A percentile compares a stretch with the other conserved stretches of the same genome.
Evolutionary conservation across 768 basidiomycete genomes (phyloP).

Genomic region (Pholiota conissans): DNA sequence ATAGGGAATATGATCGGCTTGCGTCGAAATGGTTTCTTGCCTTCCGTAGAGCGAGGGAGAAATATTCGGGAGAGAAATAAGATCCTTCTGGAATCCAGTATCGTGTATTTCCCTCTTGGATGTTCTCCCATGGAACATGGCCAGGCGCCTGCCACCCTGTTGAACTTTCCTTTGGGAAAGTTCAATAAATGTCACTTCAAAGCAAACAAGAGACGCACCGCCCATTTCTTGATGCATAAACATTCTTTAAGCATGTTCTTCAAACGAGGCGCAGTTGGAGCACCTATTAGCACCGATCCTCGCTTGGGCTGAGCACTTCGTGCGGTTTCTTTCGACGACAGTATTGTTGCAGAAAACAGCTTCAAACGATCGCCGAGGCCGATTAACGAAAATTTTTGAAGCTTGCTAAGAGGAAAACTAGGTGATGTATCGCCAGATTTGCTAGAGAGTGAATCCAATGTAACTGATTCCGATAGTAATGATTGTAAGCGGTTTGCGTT

Average conservation of each 20-base stretch:
- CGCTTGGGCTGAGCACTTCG: neutral
- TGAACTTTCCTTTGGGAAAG: conserved; percentile 25
- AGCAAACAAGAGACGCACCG: conserved; percentile 26
- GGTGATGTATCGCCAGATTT: conserved; percentile 25
- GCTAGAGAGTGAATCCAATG: conserved; percentile 33
- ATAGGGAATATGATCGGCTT: neutral
- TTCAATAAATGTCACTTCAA: neutral
- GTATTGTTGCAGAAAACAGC: conserved; percentile 22
- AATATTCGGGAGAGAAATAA: conserved; percentile 32
- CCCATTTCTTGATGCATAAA: conserved; percentile 40
- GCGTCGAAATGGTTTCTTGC: conserved; percentile 4
- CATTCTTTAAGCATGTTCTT: conserved; percentile 37
- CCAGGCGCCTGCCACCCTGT: conserved; percentile 30
- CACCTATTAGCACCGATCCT: conserved; percentile 24
- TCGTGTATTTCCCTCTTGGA: conserved; percentile 13
- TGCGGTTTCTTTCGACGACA: conserved; percentile 2
- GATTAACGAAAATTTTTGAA: conserved; percentile 25
- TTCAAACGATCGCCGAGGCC: conserved; percentile 29
- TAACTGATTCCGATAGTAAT: conserved; percentile 34
- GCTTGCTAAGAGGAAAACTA: conserved; percentile 26
- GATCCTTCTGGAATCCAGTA: conserved; percentile 43
- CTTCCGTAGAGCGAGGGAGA: conserved; percentile 18
- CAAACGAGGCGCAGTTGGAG: conserved; percentile 39
- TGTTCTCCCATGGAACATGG: conserved; percentile 39
- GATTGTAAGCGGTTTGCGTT: conserved; percentile 7